Evolutionary conservation across 192 early-diverging fungal species (phyloP), one percentile per base, ranked within the genome.

Genomic region (Gaertneriomyces sp.): DNA sequence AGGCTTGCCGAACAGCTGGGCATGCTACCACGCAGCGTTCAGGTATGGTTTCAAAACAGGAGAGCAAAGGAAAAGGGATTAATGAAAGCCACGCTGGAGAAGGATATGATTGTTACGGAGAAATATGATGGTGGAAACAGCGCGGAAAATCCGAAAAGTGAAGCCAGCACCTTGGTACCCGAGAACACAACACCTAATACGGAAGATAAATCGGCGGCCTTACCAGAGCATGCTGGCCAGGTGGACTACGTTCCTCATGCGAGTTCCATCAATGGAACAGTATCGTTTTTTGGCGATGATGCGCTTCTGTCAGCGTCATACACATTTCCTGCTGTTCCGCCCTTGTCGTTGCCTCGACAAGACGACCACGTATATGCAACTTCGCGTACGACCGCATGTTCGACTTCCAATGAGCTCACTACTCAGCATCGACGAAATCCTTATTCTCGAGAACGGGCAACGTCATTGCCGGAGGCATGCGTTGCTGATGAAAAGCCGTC

Each of bases 41-140:
- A 97, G 77, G 92, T 97, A 41, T 93, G 93, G 92, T 93, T 93
- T 76, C 91, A 93, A 67, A 93, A 93, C 70, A 85, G 91, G 16
- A 80, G 93, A 42, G 93, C 93, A 41, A 95, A 95, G 73, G 80
- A 87, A 49, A 92, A 92, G 74, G 44, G 43, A 6, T 20, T 44
- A 3, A 4, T 56, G 5, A 33, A 33, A 33, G 25, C 25, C 25
- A 33, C 25, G 25, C 25, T 33, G 25, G 25, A 33, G 25, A 33
- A 33, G 25, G 25, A n/a, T n/a, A n/a, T n/a, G n/a, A n/a, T 33
- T 2, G 25, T 33, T 33, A 33, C 25, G 25, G 25, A 33, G 25
- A 33, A 2, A 33, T 33, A 33, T 33, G 25, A 33, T 33, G 25
- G 25, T 33, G 25, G 25, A 33, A 33, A 33, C 25, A 33, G 25